Base-by-base conservation (phyloP, 805 yeast species). In the Saturnispora sanitii region DNA sequence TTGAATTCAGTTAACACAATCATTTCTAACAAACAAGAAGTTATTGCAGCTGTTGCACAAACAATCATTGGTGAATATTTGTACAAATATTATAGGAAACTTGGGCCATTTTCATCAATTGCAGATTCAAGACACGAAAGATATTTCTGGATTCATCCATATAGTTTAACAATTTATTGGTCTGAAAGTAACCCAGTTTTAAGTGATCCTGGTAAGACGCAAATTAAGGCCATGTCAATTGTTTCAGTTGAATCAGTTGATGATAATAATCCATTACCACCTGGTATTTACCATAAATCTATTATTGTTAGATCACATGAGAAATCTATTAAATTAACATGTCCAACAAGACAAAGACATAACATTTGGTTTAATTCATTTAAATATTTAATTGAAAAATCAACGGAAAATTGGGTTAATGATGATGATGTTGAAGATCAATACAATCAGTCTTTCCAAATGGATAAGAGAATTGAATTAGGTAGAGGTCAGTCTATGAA, bases 81-180 rank as follows among this genome's bases (percentile, higher is more conserved):
- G 43, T 79, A 71, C 72, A 90, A 90, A 60, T 88, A 88, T 57
- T 84, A 80, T 57, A 77, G 92, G 44, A 76, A 77, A 45, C 61
- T 82, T 40, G 88, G 88, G 1, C 81, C 87, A 13, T 66, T 84
- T 37, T 79, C 85, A 29, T 70, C 81, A 1, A 70, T 85, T 17
- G 73, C 90, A 0, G 92, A 86, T 38, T 73, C 74, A 32, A 73
- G 96, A 45, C 98, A 90, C 55, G 92, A 82, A 55, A 72, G 96
- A 49, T 90, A 76, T 64, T 90, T 90, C 70, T 92, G 97, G 97
- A 75, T 92, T 34, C 95, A 90, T 61, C 97, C 98, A 3, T 88
- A 88, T 60, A 81, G 92, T 7, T 64, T 86, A 66, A 85, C 95
- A 0, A 66, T 90, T 35, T 87, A 85, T 60, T 90, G 98, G 98